Base-by-base conservation (phyloP, 179 eudicot genomes). In the Spinacia oleracea region DNA sequence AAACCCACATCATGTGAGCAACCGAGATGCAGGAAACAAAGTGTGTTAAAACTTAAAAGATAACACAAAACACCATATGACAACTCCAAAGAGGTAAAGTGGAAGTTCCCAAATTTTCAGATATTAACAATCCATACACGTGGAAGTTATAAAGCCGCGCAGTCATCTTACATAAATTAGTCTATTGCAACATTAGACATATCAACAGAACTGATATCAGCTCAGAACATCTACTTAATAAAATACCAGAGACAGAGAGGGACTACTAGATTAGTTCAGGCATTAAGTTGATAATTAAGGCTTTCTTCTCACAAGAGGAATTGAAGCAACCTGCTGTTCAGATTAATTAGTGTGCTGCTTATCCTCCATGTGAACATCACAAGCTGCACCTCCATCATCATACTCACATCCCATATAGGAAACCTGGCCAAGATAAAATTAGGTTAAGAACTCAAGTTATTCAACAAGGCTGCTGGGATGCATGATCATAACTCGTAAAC, bases 391-490 rank as follows among this genome's bases (percentile, higher is more conserved):
- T 60, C 50, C 11, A n/a, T 63, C 12, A 25, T 25, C 56, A 43
- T 15, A 60, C 12, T 60, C 48, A 45, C 48, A 45, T 53, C n/a
- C 43, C 14, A 4, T 38, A 25, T n/a, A 45, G 7, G 60, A 63
- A 9, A n/a, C 72, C 78, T 63, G 78, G 72, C 45, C 70, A 65
- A 9, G 65, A 35, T 34, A 32, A 25, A 76, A 75, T 73, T 32
- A 53, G 64, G 48, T 27, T 53, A 45, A 34, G 55, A 72, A 21
- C 45, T 59, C 65, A 59, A 9, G 25, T 7, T 32, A 59, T 23
- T 59, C 32, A 50, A 50, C 18, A 1, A n/a, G n/a, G n/a, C n/a
- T 14, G 18, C 5, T 51, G 18, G 58, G 2, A 48, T 15, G 53
- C 53, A 9, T 48, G 18, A 48, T 48, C 53, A 48, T 48, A 48